Evolutionary conservation across 2,329 filamentous ascomycete genomes (phyloP), one percentile per base, ranked within the genome.

Genomic region (Cladophialophora psammophila): DNA sequence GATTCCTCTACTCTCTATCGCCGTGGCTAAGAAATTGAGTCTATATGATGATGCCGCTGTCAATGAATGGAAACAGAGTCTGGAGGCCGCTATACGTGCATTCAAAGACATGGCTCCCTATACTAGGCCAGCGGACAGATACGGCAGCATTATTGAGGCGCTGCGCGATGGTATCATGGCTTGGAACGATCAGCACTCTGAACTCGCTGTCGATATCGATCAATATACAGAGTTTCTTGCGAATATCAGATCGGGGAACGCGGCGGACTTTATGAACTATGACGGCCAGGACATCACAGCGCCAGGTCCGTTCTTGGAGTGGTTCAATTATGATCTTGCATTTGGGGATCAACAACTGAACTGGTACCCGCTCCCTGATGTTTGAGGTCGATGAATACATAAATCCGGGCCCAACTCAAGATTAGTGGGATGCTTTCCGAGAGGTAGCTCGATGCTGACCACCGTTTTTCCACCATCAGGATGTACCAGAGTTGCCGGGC

Each of bases 101-200:
- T 64, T 64, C 53, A 58, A 52, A 20, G 62, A 58, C 35, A 64
- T 64, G 42, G 45, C 32, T 9, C 62, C 62, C 9, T 50, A 34
- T 34, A 59, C 53, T 6, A 58, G 62, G 40, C 40, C 62, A 18
- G 20, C 55, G 48, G 62, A 64, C 45, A 48, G 53, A 35, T 64
- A 64, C 35, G 53, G 53, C 10, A 42, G 45, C 15, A 55, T 64
- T 32, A 12, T 64, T 15, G 53, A 64, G 38, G 53, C 55, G 10
- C 42, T 64, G 53, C 57, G 57, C 20, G 20, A 56, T 13, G 62
- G 53, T 7, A 20, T 48, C 18, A 13, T 57, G 15, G n/a, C 35
- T 34, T 50, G 45, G 45, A 50, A 26, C 12, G n/a, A 34, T 13
- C 10, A 20, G 32, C 26, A 60, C 18, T 13, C 42, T 48, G 34